Conservation (phyloP, 495 filamentous ascomycete species). For the Xeromyces bisporus region DNA sequence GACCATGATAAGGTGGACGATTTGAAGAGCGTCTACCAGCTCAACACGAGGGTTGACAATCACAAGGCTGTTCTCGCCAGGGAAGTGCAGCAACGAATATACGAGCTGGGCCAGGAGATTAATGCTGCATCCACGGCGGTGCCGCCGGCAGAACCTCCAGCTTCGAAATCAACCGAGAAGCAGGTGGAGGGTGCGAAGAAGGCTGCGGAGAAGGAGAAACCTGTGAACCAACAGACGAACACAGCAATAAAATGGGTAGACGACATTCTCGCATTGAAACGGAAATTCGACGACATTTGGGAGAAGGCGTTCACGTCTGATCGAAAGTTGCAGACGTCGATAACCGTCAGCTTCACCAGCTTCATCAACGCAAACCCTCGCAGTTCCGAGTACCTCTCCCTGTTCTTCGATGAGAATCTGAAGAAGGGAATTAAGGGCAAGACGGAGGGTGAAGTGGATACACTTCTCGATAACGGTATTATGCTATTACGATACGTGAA, state of each 20-base stretch:
- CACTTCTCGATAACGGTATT: conserved; percentile 77
- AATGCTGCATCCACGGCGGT: conserved; percentile 43
- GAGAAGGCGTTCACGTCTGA: conserved; percentile 51
- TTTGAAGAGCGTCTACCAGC: conserved; percentile 55
- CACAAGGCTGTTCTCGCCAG: conserved; percentile 54
- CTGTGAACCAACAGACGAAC: conserved; percentile 47
- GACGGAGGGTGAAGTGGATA: conserved; percentile 78
- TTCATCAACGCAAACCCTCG: conserved; percentile 80
- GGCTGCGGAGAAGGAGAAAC: conserved; percentile 26
- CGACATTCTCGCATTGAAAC: conserved; percentile 68
- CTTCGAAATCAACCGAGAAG: conserved; percentile 13
- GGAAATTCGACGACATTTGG: conserved; percentile 76
- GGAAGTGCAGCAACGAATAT: conserved; percentile 54
- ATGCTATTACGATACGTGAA: conserved; percentile 67
- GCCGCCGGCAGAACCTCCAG: conserved; percentile 5
- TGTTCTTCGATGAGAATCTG: conserved; percentile 94
- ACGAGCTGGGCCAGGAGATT: conserved; percentile 65
- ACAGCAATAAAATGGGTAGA: conserved; percentile 93
- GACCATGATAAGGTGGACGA: conserved; percentile 71
- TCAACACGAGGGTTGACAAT: conserved; percentile 61
- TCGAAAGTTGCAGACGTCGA: conserved; percentile 57
- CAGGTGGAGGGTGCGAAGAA: conserved; percentile 22
- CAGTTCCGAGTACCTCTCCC: conserved; percentile 79
- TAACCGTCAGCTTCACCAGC: conserved; percentile 69
- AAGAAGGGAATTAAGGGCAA: conserved; percentile 88